Evolutionary conservation across 2,329 filamentous ascomycete species (phyloP).

Genomic region (Colletotrichum coccodes): DNA sequence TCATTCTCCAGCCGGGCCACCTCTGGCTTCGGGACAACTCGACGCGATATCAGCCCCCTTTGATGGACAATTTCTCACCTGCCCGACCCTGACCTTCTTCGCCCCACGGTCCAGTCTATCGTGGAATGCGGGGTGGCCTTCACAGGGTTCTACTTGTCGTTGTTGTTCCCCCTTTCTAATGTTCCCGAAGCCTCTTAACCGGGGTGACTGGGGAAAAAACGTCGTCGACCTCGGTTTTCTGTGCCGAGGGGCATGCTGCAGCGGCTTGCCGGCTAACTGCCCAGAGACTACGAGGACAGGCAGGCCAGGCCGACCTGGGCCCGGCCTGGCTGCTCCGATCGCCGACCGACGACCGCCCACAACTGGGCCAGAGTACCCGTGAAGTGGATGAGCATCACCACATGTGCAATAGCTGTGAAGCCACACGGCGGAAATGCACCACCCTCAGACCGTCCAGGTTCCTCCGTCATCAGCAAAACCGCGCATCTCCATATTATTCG

Average conservation of each 20-base stretch:
- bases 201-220: conserved; percentile 12
- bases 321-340: background rate
- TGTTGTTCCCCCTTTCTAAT: background rate
- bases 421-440: background rate
- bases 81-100: conserved; percentile 37
- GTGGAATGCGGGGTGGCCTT: background rate
- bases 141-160: background rate
- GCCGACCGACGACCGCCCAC: background rate
- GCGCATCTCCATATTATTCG: conserved; percentile 2
- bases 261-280: background rate
- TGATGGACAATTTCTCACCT: background rate
- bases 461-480: background rate
- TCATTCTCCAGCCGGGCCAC: background rate
- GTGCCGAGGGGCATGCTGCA: background rate
- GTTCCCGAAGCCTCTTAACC: background rate
- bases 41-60: conserved; percentile 26
- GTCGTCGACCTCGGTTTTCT: conserved; percentile 8
- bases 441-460: background rate
- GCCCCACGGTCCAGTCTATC: conserved; percentile 15
- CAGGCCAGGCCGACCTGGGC: background rate
- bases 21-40: conserved; percentile 17
- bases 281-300: background rate
- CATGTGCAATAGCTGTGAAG: background rate
- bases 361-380: background rate
- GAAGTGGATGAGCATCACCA: background rate